A percentile compares a stretch with the other conserved stretches of the same genome.
Conservation (phyloP, 495 filamentous ascomycete species). For the Tuber brumale region DNA sequence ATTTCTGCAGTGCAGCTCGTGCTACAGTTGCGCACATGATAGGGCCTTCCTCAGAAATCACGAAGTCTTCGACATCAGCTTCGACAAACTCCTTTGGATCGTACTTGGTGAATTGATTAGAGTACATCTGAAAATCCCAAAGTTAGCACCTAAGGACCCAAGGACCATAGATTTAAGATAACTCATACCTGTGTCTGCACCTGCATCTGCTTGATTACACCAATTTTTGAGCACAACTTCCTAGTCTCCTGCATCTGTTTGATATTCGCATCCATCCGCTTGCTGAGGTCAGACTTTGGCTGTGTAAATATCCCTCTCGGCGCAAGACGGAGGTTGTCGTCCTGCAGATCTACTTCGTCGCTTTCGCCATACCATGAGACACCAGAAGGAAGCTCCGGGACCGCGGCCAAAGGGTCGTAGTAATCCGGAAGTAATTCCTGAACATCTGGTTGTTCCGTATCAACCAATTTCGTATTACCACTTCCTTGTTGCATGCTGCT, state of each 20-base stretch:
- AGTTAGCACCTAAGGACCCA: slow-evolving; percentile 8
- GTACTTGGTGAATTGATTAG: slow-evolving; percentile 97
- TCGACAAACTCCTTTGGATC: slow-evolving; percentile 86
- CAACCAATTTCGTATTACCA: slow-evolving; percentile 63
- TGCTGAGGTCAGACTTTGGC: slow-evolving; percentile 67
- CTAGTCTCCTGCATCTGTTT: slow-evolving; percentile 93
- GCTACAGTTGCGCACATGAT: slow-evolving; percentile 74
- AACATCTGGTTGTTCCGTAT: slow-evolving; percentile 56
- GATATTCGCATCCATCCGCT: slow-evolving; percentile 82
- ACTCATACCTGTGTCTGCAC: slow-evolving; percentile 78
- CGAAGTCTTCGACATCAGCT: slow-evolving; percentile 72
- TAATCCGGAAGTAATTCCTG: slow-evolving; percentile 68
- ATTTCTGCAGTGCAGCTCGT: slow-evolving; percentile 76
- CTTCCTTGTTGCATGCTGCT: slow-evolving; percentile 42
- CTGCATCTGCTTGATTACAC: slow-evolving; percentile 99
- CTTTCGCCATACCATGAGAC: slow-evolving; percentile 86
- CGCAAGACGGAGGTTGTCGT: slow-evolving; percentile 69
- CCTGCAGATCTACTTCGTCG: slow-evolving; percentile 74
- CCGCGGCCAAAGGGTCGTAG: slow-evolving; percentile 76
- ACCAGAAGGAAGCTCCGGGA: slow-evolving; percentile 72
- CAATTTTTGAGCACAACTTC: slow-evolving; percentile 91
- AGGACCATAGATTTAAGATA: not conserved
- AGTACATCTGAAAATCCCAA: slow-evolving; percentile 64
- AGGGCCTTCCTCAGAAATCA: slow-evolving; percentile 78
- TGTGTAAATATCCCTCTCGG: slow-evolving; percentile 68